Base-by-base conservation (phyloP, 345 rosid genomes). In the Eucalyptus caleyi region DNA sequence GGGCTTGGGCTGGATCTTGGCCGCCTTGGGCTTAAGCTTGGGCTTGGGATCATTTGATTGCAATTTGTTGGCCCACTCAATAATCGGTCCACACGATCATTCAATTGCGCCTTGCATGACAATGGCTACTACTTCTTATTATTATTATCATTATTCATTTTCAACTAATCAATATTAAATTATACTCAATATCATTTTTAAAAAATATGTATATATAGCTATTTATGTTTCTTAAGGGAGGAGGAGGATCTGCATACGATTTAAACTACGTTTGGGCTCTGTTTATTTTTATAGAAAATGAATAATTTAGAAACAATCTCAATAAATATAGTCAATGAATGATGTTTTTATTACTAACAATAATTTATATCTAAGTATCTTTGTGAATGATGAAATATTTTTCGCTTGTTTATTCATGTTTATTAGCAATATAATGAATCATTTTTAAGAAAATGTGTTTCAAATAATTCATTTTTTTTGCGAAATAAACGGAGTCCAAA, bases 151-250 rank as follows among this genome's bases (percentile, higher is more conserved):
- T 16, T 16, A 69, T 69, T 69, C 80, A 69, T 69, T 69, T 69
- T 32, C 42, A 32, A 32, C 24, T 69, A 16, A 32, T 16, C 23
- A 32, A 4, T 26, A 60, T 26, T 60, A 27, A 60, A 10, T 59
- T 60, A 60, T 27, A 60, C 16, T 60, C 32, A 67, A n/a, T n/a
- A n/a, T 65, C 9, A n/a, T 13, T 65, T 65, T 6, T 1, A 5
- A 0, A 0, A 11, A 34, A 34, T 34, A 34, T 34, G 3, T 40
- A 5, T 5, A n/a, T 24, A 24, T 24, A 24, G 1, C 6, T 56
- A 24, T 24, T 56, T 56, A 56, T 56, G 62, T 24, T 56, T 56
- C 30, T 9, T 56, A 24, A 56, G 11, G 27, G 62, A 56, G 27
- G 62, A 56, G 30, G 62, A 56, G 62, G 62, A 53, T 34, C 37